Evolutionary conservation across 306 rosid species (phyloP).

Genomic region (Ochetophila trinervis): DNA sequence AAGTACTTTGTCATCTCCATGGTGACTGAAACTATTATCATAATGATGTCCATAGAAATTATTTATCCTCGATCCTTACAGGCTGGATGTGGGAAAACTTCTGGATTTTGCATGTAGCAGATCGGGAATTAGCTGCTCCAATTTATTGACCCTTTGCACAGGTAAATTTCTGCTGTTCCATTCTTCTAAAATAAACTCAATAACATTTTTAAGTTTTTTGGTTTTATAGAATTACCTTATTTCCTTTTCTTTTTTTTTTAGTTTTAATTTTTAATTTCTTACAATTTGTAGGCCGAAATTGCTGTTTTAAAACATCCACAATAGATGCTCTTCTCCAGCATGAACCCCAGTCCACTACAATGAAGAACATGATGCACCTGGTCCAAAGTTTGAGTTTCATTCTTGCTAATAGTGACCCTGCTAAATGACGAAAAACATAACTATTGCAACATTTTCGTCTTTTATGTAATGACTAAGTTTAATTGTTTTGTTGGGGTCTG

Average conservation of each 20-base stretch:
- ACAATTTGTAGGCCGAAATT: conserved; percentile 28
- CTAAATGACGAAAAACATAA: not conserved
- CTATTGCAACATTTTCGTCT: not conserved
- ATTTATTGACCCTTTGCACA: not conserved
- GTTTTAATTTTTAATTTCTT: not conserved
- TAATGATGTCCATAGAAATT: no score
- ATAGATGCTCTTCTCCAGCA: conserved; percentile 35
- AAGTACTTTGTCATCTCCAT: not conserved
- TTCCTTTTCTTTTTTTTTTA: no score
- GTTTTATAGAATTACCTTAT: not conserved
- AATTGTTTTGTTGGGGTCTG: not conserved
- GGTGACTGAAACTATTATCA: no score
- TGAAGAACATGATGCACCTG: conserved; percentile 62
- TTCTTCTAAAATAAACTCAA: no score
- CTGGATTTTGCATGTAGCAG: not conserved
- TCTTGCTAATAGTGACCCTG: no score
- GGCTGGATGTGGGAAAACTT: not conserved
- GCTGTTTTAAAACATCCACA: conserved; percentile 48
- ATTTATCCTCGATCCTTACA: not conserved
- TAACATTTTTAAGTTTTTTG: no score
- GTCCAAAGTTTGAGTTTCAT: conserved; percentile 37
- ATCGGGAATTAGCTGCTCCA: conserved; percentile 2
- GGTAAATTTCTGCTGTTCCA: not conserved
- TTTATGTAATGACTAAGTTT: no score
- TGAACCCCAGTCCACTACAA: conserved; percentile 60